Evolutionary conservation across 192 early-diverging fungal genomes (phyloP).

Genomic region (Entomortierella beljakovae): DNA sequence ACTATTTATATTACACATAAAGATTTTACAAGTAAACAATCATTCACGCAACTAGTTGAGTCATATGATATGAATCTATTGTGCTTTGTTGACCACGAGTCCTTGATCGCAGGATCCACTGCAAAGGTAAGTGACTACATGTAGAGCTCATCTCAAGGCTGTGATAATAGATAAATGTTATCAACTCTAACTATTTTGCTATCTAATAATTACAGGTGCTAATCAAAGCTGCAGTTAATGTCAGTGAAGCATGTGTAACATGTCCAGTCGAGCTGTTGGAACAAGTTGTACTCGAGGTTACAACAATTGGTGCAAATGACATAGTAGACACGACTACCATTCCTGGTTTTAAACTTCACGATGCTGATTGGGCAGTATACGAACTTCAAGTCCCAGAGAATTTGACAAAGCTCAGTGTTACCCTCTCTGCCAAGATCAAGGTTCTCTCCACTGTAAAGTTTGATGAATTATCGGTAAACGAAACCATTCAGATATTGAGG

Average conservation of each 20-base stretch:
- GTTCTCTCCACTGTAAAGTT: slow-evolving; percentile 27
- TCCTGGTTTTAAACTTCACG: slow-evolving; percentile 22
- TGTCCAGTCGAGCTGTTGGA: slow-evolving; percentile 53
- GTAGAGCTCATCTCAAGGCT: neutral
- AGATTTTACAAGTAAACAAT: slow-evolving; percentile 44
- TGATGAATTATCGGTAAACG: neutral
- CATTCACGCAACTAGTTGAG: slow-evolving; percentile 34
- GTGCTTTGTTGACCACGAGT: slow-evolving; percentile 58
- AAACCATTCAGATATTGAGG: slow-evolving; percentile 8
- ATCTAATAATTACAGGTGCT: no score
- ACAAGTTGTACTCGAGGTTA: slow-evolving; percentile 37
- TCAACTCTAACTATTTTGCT: no score
- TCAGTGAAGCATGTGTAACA: slow-evolving; percentile 3
- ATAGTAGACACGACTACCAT: slow-evolving; percentile 28
- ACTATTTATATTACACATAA: slow-evolving; percentile 45
- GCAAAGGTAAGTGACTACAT: slow-evolving; percentile 41
- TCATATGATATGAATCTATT: slow-evolving; percentile 45
- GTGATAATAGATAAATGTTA: neutral
- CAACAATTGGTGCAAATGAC: slow-evolving; percentile 5
- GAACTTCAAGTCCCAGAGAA: slow-evolving; percentile 55
- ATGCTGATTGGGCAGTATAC: slow-evolving; percentile 26
- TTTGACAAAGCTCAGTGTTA: slow-evolving; percentile 13
- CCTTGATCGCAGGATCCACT: slow-evolving; percentile 30
- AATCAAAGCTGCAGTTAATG: slow-evolving; percentile 18
- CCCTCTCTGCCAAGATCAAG: slow-evolving; percentile 50